These are phyloP conservation scores for Teratosphaeria zuluensis DNA, from an alignment of 2,329 filamentous ascomycete genomes.

Conservation along the genomic window DNA sequence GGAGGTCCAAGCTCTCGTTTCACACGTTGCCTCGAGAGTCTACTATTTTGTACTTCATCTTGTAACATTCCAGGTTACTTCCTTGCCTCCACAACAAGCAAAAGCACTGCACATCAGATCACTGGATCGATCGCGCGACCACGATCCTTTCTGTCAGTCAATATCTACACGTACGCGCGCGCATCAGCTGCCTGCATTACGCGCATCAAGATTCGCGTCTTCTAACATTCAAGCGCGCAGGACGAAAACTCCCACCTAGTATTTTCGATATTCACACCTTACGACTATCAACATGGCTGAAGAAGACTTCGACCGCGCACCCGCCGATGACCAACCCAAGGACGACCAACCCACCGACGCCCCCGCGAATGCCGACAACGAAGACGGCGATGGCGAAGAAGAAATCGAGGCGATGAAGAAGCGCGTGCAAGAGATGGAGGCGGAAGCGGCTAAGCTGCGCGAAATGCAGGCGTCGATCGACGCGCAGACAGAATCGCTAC, in stretches of 20 bases:
- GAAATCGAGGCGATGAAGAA: conserved; percentile 43
- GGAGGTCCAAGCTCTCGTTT: not conserved
- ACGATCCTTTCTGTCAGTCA: not conserved
- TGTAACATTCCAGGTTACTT: not conserved
- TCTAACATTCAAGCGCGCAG: not conserved
- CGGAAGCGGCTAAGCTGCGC: conserved; percentile 48
- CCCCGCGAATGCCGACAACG: conserved; percentile 17
- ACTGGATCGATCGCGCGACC: not conserved
- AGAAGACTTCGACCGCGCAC: conserved; percentile 15
- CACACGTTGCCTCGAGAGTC: not conserved
- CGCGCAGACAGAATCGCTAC: conserved; percentile 69
- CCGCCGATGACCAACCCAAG: not conserved
- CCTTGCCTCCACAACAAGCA: not conserved
- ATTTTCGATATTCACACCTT: not conserved
- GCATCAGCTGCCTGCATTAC: not conserved
- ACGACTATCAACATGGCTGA: conserved; percentile 11
- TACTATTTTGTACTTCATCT: not conserved
- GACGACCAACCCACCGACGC: conserved; percentile 15
- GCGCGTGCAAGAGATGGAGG: conserved; percentile 47
- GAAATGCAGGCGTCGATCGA: conserved; percentile 57
- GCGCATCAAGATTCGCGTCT: not conserved
- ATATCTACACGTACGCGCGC: not conserved
- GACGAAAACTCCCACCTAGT: not conserved
- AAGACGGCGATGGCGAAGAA: conserved; percentile 26
- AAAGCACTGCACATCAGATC: not conserved